These are phyloP conservation scores for Spathaspora sp. DNA, from an alignment of 805 yeast genomes.

Conservation along the genomic window DNA sequence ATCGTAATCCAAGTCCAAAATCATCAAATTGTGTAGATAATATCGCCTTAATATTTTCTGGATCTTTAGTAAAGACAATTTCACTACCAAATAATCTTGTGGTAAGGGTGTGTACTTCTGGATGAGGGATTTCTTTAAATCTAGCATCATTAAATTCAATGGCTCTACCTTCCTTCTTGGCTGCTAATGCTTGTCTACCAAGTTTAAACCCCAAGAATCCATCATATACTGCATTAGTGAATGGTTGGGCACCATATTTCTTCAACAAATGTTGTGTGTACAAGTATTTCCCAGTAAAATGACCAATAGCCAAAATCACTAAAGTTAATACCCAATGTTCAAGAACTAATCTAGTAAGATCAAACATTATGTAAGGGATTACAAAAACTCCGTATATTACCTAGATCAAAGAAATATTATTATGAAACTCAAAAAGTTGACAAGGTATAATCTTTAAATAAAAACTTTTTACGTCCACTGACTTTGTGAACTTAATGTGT, in stretches of 20 bases:
- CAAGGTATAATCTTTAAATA: not conserved
- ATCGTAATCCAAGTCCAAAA: constrained; percentile 30
- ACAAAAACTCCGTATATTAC: too few relatives aligned
- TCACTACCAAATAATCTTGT: constrained; percentile 8
- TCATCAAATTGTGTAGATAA: constrained; percentile 34
- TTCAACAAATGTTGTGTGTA: constrained; percentile 2
- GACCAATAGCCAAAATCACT: not conserved
- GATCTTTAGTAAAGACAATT: constrained; percentile 27
- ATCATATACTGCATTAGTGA: constrained; percentile 7
- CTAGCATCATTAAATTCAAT: constrained; percentile 14
- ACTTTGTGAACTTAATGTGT: not conserved
- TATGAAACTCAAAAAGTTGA: not conserved
- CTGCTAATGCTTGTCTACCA: constrained; percentile 9
- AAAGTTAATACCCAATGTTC: constrained; percentile 6
- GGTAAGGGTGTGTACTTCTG: constrained; percentile 4
- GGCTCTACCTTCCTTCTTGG: constrained; percentile 15
- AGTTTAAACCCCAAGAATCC: constrained; percentile 18
- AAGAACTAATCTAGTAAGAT: not conserved
- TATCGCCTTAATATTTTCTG: constrained; percentile 34
- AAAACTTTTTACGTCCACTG: not conserved
- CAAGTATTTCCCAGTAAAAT: not conserved
- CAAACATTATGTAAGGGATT: not conserved
- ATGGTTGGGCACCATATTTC: constrained; percentile 13
- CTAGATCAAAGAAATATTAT: not conserved
- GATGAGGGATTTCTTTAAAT: constrained; percentile 7